These are phyloP conservation scores for Tranzscheliella williamsii DNA, from an alignment of 1,284 basidiomycete genomes.

Conservation along the genomic window DNA sequence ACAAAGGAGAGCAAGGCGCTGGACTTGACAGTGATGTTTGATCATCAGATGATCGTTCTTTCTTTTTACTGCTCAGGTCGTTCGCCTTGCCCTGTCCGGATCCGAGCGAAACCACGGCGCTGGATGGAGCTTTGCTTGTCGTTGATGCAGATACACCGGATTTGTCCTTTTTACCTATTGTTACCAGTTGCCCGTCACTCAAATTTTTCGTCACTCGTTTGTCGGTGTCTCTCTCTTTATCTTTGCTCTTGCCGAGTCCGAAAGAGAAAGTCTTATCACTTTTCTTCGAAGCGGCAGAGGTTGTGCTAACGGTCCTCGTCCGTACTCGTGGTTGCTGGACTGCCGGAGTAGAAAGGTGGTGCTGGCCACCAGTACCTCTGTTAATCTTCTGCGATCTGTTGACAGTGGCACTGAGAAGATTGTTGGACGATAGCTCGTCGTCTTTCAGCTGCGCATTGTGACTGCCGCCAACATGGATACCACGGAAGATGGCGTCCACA, in stretches of 20 bases:
- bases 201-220: too few relatives aligned
- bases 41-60: neutral
- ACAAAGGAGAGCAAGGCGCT: neutral
- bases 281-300: constrained; percentile 22
- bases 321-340: constrained; percentile 2
- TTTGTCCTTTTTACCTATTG: neutral
- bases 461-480: constrained; percentile 29
- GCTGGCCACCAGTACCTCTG: neutral
- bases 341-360: neutral
- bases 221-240: constrained; percentile 17
- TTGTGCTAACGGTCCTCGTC: constrained; percentile 12
- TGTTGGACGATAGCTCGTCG: neutral
- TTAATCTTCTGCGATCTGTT: neutral
- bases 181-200: neutral
- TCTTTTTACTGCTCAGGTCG: neutral
- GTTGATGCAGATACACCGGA: too few relatives aligned
- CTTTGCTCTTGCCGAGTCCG: constrained; percentile 7
- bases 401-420: neutral
- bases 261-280: constrained; percentile 31
- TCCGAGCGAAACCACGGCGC: neutral
- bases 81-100: neutral
- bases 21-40: neutral
- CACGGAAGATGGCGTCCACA: constrained; percentile 44
- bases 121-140: too few relatives aligned
- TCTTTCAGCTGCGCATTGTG: constrained; percentile 5